A percentile compares a stretch with the other conserved stretches of the same genome.
These are phyloP conservation scores for Tagetes patula DNA, from an alignment of 129 eudicot genomes.

Conservation along the genomic window DNA sequence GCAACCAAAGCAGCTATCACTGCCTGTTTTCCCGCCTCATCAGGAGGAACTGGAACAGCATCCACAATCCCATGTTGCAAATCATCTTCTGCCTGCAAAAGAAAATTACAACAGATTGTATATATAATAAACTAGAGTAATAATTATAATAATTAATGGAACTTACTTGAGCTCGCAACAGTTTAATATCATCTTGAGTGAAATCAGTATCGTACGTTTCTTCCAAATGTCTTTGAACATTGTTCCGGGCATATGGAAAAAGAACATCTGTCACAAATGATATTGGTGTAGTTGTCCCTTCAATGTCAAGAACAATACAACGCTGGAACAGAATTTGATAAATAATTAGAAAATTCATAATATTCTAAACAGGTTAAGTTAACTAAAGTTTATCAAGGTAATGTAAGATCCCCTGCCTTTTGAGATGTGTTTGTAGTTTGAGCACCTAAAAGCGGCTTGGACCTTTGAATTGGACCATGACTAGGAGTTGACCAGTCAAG, in stretches of 20 bases:
- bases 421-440: slow-evolving; percentile 33
- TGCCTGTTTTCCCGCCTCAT: slow-evolving; percentile 63
- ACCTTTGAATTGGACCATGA: slow-evolving; percentile 72
- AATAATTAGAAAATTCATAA: not conserved
- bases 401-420: slow-evolving; percentile 41
- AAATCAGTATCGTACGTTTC: slow-evolving; percentile 72
- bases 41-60: slow-evolving; percentile 73
- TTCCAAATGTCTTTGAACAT: slow-evolving; percentile 77
- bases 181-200: slow-evolving; percentile 81
- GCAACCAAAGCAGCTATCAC: slow-evolving; percentile 84
- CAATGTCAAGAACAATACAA: slow-evolving; percentile 93
- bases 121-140: slow-evolving; percentile 10
- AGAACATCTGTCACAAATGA: slow-evolving; percentile 94
- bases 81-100: slow-evolving; percentile 73
- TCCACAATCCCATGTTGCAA: slow-evolving; percentile 56
- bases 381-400: slow-evolving; percentile 30
- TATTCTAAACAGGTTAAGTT: slow-evolving; percentile 30
- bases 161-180: slow-evolving; percentile 77
- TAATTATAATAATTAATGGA: not conserved
- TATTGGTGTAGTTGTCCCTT: slow-evolving; percentile 97
- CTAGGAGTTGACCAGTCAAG: slow-evolving; percentile 88
- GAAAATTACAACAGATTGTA: not conserved
- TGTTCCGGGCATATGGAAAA: slow-evolving; percentile 91
- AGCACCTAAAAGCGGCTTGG: slow-evolving; percentile 33
- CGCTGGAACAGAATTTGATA: slow-evolving; percentile 45